Evolutionary conservation across 257 asterid species (phyloP).

Genomic region (Marsdenia floribunda): DNA sequence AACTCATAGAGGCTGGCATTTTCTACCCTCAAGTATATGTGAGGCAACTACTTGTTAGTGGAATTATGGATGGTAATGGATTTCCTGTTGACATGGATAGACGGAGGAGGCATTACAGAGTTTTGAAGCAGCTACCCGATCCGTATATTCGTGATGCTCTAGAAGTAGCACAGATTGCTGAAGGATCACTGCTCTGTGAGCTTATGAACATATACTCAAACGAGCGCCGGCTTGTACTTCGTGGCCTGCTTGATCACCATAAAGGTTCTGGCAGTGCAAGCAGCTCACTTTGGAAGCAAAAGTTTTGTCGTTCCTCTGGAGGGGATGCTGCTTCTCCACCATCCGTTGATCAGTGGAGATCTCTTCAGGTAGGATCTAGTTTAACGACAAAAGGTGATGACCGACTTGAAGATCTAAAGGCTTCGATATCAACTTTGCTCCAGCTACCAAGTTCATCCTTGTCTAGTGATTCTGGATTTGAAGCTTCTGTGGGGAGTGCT

Average conservation of each 20-base stretch:
- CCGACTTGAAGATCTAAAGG: conserved; percentile 62
- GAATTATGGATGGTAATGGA: conserved; percentile 74
- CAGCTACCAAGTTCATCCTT: conserved; percentile 49
- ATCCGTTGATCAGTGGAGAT: conserved; percentile 49
- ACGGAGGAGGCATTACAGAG: conserved; percentile 72
- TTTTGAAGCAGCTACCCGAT: conserved; percentile 85
- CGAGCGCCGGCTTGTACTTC: conserved; percentile 78
- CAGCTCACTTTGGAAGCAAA: conserved; percentile 41
- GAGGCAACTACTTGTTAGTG: conserved; percentile 93
- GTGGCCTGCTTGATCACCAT: conserved; percentile 43
- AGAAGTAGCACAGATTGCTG: conserved; percentile 62
- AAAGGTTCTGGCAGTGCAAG: conserved; percentile 30
- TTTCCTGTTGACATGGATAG: conserved; percentile 48
- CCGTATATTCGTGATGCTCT: conserved; percentile 54
- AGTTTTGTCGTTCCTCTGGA: conserved; percentile 28
- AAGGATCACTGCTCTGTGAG: conserved; percentile 45
- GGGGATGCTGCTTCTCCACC: conserved; percentile 44
- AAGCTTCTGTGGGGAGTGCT: conserved; percentile 46
- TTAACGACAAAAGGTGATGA: conserved; percentile 26
- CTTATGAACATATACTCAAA: conserved; percentile 59
- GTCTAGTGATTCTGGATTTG: conserved; percentile 41
- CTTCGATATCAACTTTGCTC: conserved; percentile 55
- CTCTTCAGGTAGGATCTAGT: conserved; percentile 36
- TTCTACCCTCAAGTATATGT: conserved; percentile 86
- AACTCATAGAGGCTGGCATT: conserved; percentile 70